Evolutionary conservation across 2,329 filamentous ascomycete genomes (phyloP).

Genomic region (Monilinia aucupariae): DNA sequence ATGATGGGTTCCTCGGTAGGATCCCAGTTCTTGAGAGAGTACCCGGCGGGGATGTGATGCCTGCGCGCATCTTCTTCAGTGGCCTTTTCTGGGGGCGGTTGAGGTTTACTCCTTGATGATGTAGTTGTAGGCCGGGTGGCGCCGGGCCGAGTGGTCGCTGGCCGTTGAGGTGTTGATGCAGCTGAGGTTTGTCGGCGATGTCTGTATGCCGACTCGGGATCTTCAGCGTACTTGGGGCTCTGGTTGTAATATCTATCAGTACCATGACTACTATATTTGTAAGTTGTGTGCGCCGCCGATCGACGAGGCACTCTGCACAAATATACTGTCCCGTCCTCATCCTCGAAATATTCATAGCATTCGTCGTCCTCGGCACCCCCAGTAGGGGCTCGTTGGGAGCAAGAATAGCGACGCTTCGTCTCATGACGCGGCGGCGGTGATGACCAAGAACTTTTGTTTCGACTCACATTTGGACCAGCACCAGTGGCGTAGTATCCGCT

Average conservation of each 20-base stretch:
- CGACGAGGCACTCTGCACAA: constrained; percentile 18
- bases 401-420: constrained; percentile 33
- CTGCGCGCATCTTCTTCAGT: constrained; percentile 55
- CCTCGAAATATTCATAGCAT: constrained; percentile 33
- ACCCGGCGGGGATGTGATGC: constrained; percentile 79
- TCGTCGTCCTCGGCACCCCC: constrained; percentile 37
- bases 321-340: constrained; percentile 31
- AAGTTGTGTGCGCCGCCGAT: constrained; percentile 27
- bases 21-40: constrained; percentile 98
- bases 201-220: constrained; percentile 27
- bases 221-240: constrained; percentile 32
- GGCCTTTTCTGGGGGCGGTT: constrained; percentile 42
- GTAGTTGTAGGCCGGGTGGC: constrained; percentile 27
- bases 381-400: constrained; percentile 36
- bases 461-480: constrained; percentile 38
- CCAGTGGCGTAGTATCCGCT: constrained; percentile 37
- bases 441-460: constrained; percentile 36
- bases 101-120: constrained; percentile 34
- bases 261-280: constrained; percentile 36
- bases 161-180: constrained; percentile 32
- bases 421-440: constrained; percentile 29
- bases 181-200: constrained; percentile 30
- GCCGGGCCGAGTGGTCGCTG: constrained; percentile 18
- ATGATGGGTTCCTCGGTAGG: constrained; percentile 90
- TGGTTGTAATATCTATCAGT: constrained; percentile 36